A percentile compares a stretch with the other conserved stretches of the same genome.
These are phyloP conservation scores for Populus euphratica DNA, from an alignment of 345 rosid species.

Conservation along the genomic window DNA sequence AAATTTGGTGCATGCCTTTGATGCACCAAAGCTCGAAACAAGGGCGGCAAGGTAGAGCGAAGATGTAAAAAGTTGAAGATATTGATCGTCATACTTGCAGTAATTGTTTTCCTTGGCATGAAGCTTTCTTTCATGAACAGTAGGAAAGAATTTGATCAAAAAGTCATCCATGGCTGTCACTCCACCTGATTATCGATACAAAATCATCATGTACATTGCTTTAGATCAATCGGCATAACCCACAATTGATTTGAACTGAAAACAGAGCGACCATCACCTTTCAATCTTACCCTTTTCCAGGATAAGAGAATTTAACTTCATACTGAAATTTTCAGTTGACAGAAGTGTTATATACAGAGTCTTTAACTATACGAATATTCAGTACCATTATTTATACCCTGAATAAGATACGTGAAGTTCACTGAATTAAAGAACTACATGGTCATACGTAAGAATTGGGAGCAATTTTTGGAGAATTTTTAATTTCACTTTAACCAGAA, in stretches of 20 bases:
- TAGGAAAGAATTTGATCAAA: constrained; percentile 21
- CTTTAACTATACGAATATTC: not conserved
- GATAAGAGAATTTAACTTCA: not conserved
- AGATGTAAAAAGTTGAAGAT: constrained; percentile 33
- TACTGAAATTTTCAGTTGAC: not conserved
- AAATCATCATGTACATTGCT: not conserved
- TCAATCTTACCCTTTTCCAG: not conserved
- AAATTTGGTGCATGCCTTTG: constrained; percentile 9
- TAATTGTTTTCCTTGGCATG: constrained; percentile 25
- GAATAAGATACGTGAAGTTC: not conserved
- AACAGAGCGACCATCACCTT: not conserved
- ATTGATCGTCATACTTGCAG: constrained; percentile 28
- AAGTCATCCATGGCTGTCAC: constrained; percentile 35
- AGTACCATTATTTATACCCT: too few species aligned
- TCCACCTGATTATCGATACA: constrained; percentile 13
- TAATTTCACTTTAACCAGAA: not conserved
- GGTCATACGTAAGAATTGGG: too few species aligned
- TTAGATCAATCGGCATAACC: not conserved
- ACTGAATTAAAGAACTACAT: not conserved
- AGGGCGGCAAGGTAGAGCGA: constrained; percentile 27
- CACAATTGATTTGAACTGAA: not conserved
- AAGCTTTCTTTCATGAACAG: constrained; percentile 15
- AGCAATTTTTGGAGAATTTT: not conserved
- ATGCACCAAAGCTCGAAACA: constrained; percentile 22
- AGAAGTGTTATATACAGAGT: not conserved